Evolutionary conservation across 495 filamentous ascomycete species (phyloP), one percentile per base, ranked within the genome.

Genomic region (Parachaetomium inaequale): DNA sequence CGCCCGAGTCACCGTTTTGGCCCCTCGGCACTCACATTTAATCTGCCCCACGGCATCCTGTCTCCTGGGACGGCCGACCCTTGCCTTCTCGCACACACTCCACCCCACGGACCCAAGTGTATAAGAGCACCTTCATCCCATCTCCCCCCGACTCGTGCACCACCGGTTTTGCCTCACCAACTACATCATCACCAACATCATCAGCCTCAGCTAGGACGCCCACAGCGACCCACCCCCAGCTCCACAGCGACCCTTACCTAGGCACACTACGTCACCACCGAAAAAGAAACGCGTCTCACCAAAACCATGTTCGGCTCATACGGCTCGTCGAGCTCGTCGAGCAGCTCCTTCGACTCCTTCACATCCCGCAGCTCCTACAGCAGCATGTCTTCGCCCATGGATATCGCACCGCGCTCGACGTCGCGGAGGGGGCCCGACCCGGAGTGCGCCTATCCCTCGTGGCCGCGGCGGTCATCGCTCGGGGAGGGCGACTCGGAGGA

Each of bases 401-500:
- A 84, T 65, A 84, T 84, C 64, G 71, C 75, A 32, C 73, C 76
- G 32, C 76, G 70, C 59, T 72, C 71, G 64, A 75, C 74, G 32
- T 74, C 76, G 26, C 68, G 74, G 12, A 65, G 70, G 61, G 61
- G 64, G 7, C 71, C 76, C 66, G 76, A 76, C 60, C 65, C 74
- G 10, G 71, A 64, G 56, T 80, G 78, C 72, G 79, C 79, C 21
- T 81, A 77, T 65, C 79, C 79, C n/a, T 81, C 79, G 47, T 81
- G 79, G 79, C 79, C 79, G 12, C 72, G 75, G 47, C 70, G 79
- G 19, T 71, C 74, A 4, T 78, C 76, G 11, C 72, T 81, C 53
- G 73, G 66, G 63, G 76, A 77, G 59, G 68, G 70, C 40, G 47
- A 63, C n/a, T 62, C 65, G 45, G 72, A 79, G 43, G 69, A 75